These are phyloP conservation scores for Xylaria acuta DNA, from an alignment of 495 filamentous ascomycete species.

Conservation along the genomic window DNA sequence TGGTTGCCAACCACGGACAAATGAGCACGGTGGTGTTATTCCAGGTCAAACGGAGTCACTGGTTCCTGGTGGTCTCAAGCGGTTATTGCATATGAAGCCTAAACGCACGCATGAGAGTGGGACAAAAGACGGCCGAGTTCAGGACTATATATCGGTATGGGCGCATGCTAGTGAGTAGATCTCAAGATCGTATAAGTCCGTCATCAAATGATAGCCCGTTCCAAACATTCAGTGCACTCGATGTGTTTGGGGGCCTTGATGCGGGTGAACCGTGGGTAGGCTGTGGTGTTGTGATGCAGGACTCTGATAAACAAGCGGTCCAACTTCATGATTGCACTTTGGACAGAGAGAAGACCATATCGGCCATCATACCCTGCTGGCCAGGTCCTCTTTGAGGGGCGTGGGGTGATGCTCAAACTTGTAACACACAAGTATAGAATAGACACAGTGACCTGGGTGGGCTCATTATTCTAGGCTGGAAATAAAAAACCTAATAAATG, in stretches of 20 bases:
- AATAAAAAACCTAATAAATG: too few species aligned
- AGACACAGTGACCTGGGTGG: too few species aligned
- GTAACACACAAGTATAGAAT: too few species aligned
- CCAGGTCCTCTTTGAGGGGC: too few species aligned
- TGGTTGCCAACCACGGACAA: constrained; percentile 68
- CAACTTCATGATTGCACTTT: too few species aligned
- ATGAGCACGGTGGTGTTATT: constrained; percentile 60
- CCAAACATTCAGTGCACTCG: not conserved
- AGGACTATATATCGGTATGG: constrained; percentile 67
- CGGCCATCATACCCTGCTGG: too few species aligned
- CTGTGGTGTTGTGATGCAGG: too few species aligned
- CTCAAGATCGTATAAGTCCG: not conserved
- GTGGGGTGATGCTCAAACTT: too few species aligned
- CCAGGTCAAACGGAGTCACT: constrained; percentile 49
- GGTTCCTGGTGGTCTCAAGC: constrained; percentile 57
- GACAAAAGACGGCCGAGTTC: constrained; percentile 57
- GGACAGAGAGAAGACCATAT: too few species aligned
- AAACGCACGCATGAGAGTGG: constrained; percentile 69
- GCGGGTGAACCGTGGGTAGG: too few species aligned
- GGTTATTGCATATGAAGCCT: constrained; percentile 70
- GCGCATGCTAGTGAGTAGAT: constrained; percentile 26
- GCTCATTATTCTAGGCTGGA: too few species aligned
- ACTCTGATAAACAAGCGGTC: too few species aligned
- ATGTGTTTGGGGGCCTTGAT: not conserved
- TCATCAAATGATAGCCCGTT: not conserved